Evolutionary conservation across 2,329 filamentous ascomycete species (phyloP).

Genomic region (Botryosphaeria dothidea): DNA sequence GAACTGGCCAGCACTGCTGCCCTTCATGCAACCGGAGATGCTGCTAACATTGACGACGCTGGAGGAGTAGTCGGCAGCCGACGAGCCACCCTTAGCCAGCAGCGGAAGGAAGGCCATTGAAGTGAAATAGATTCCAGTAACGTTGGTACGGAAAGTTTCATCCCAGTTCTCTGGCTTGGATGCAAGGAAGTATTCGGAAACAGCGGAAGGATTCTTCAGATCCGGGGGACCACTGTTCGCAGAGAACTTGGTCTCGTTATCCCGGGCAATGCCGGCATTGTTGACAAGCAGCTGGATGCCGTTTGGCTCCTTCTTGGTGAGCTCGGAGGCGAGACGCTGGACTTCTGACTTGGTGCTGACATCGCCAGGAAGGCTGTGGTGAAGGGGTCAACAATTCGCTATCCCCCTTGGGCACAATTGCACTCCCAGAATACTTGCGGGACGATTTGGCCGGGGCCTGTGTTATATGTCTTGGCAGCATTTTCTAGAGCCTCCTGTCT

Average conservation of each 20-base stretch:
- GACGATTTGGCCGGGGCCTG: slow-evolving; percentile 50
- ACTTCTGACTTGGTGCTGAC: slow-evolving; percentile 53
- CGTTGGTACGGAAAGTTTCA: slow-evolving; percentile 55
- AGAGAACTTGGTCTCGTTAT: slow-evolving; percentile 54
- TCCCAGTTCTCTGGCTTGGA: slow-evolving; percentile 49
- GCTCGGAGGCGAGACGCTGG: slow-evolving; percentile 42
- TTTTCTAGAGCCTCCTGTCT: slow-evolving; percentile 37
- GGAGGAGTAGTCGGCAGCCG: slow-evolving; percentile 50
- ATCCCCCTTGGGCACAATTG: neutral
- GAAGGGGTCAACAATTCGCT: neutral
- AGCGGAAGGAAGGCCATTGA: slow-evolving; percentile 57
- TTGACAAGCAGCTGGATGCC: slow-evolving; percentile 58
- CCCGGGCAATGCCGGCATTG: slow-evolving; percentile 55
- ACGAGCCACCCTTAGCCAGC: slow-evolving; percentile 49
- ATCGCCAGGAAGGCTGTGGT: slow-evolving; percentile 44
- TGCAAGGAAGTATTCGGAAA: slow-evolving; percentile 54
- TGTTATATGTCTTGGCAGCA: slow-evolving; percentile 49
- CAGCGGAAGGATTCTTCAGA: slow-evolving; percentile 47
- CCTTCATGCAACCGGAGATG: slow-evolving; percentile 55
- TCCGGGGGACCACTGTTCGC: slow-evolving; percentile 49
- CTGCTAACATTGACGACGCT: slow-evolving; percentile 56
- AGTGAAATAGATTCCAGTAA: slow-evolving; percentile 54
- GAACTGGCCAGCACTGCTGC: slow-evolving; percentile 52
- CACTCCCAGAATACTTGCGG: slow-evolving; percentile 32
- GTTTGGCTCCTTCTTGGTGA: slow-evolving; percentile 49